A percentile compares a stretch with the other conserved stretches of the same genome.
Conservation (phyloP, 768 basidiomycete species). For the Tulasnella sp. region DNA sequence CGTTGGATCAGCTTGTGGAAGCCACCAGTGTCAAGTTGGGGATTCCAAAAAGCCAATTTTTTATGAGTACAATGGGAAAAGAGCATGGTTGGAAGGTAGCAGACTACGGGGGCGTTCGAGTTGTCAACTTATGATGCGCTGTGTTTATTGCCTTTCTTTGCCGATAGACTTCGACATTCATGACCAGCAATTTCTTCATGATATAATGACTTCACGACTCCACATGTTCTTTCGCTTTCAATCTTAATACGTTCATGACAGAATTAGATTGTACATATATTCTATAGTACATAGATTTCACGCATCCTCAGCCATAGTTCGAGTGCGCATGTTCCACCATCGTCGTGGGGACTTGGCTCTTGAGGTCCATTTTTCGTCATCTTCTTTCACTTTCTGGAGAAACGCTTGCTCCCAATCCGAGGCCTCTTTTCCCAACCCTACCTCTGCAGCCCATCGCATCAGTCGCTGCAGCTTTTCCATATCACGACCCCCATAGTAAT, state of each 20-base stretch:
- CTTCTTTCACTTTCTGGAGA: constrained; percentile 4
- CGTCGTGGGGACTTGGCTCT: too few relatives aligned
- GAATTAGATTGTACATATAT: too few relatives aligned
- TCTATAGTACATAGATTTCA: too few relatives aligned
- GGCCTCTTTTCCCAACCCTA: constrained; percentile 4
- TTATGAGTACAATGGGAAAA: constrained; percentile 8
- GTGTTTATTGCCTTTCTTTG: too few relatives aligned
- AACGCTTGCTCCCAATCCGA: constrained; percentile 7
- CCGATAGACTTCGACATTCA: too few relatives aligned
- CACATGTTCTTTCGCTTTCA: too few relatives aligned
- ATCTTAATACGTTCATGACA: too few relatives aligned
- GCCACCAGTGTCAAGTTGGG: constrained; percentile 8
- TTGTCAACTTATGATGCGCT: constrained; percentile 4
- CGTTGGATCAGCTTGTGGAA: constrained; percentile 8
- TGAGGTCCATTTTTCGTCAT: constrained; percentile 8
- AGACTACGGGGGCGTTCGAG: constrained; percentile 11
- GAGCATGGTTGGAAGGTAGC: constrained; percentile 1
- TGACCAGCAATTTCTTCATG: too few relatives aligned
- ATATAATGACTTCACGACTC: too few relatives aligned
- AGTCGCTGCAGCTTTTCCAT: constrained; percentile 28
- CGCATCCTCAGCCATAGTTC: too few relatives aligned
- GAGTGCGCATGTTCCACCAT: too few relatives aligned
- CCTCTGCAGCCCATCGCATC: constrained; percentile 2
- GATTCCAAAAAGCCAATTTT: constrained; percentile 8
- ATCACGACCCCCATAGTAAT: constrained; percentile 47